Conservation (phyloP, 768 basidiomycete species). For the Tephrocybe rancida region DNA sequence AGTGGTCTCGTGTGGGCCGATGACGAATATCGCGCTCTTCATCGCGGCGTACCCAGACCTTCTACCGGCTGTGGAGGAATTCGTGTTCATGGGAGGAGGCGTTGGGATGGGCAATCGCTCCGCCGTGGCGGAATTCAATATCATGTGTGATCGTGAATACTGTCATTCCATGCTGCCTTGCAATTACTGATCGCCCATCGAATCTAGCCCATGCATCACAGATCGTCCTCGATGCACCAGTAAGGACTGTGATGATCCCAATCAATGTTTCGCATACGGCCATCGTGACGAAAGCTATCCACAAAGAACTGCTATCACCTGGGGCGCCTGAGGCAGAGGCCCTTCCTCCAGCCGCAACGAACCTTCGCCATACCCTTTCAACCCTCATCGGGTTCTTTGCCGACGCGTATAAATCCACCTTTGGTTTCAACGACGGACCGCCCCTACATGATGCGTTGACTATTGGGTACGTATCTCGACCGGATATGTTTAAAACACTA, state of each 20-base stretch:
- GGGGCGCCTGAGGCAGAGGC: constrained; percentile 14
- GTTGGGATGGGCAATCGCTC: constrained; percentile 83
- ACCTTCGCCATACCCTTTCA: constrained; percentile 72
- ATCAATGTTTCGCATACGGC: constrained; percentile 89
- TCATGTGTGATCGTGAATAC: constrained; percentile 76
- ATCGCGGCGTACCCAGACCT: constrained; percentile 55
- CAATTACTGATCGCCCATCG: neutral
- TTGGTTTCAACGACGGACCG: constrained; percentile 84
- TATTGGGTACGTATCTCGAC: constrained; percentile 72
- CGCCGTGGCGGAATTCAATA: constrained; percentile 82
- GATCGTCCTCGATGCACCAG: constrained; percentile 73
- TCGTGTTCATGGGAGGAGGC: constrained; percentile 93
- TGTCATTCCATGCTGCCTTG: neutral
- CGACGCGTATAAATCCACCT: constrained; percentile 68
- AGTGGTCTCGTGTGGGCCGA: constrained; percentile 77
- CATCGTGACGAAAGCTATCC: constrained; percentile 63
- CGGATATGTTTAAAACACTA: constrained; percentile 60
- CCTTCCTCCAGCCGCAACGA: constrained; percentile 38
- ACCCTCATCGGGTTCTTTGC: constrained; percentile 79
- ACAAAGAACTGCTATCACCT: constrained; percentile 51
- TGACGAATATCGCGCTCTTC: constrained; percentile 83
- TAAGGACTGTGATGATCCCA: constrained; percentile 76
- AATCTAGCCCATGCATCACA: constrained; percentile 75
- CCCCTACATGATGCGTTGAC: constrained; percentile 89
- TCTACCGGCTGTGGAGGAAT: constrained; percentile 60